Conservation (phyloP, 352 stramenopile species). For the Globisporangium abappressorium region DNA sequence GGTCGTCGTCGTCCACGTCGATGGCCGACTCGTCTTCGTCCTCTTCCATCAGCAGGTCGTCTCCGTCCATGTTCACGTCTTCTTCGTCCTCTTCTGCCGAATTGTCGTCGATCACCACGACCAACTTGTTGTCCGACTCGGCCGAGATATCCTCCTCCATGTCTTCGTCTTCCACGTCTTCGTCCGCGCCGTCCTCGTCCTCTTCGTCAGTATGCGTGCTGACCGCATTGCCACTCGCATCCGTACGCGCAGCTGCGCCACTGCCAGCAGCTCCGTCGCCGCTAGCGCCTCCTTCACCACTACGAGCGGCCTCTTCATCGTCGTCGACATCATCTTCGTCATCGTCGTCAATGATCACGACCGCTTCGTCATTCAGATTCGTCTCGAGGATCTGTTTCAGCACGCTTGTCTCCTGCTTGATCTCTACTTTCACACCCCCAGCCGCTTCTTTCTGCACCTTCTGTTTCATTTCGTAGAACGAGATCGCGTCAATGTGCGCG, state of each 20-base stretch:
- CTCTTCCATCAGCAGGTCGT: slow-evolving; percentile 35
- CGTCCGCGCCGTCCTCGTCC: slow-evolving; percentile 20
- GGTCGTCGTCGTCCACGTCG: slow-evolving; percentile 36
- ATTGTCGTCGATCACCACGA: slow-evolving; percentile 17
- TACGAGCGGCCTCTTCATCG: slow-evolving; percentile 11
- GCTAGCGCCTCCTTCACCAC: not conserved
- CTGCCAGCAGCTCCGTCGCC: not conserved
- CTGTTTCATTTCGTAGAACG: slow-evolving; percentile 48
- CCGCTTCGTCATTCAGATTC: slow-evolving; percentile 37
- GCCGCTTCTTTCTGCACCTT: slow-evolving; percentile 10
- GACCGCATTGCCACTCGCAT: not conserved
- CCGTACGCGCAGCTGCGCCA: not conserved
- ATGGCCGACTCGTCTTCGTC: slow-evolving; percentile 25
- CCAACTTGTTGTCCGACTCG: slow-evolving; percentile 14
- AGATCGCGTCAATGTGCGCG: slow-evolving; percentile 74
- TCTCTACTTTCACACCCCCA: slow-evolving; percentile 15
- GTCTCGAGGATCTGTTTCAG: slow-evolving; percentile 52
- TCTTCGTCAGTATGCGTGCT: slow-evolving; percentile 22
- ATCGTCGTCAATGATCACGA: slow-evolving; percentile 63
- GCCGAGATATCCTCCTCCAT: slow-evolving; percentile 24
- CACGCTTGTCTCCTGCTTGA: slow-evolving; percentile 38
- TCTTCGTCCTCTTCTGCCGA: slow-evolving; percentile 20
- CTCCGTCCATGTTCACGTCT: slow-evolving; percentile 24
- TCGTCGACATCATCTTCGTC: slow-evolving; percentile 20
- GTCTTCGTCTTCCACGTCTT: slow-evolving; percentile 32